A percentile compares a stretch with the other conserved stretches of the same genome.
Evolutionary conservation across 441 rosid genomes (phyloP).

Genomic region (Isatis lusitanica): DNA sequence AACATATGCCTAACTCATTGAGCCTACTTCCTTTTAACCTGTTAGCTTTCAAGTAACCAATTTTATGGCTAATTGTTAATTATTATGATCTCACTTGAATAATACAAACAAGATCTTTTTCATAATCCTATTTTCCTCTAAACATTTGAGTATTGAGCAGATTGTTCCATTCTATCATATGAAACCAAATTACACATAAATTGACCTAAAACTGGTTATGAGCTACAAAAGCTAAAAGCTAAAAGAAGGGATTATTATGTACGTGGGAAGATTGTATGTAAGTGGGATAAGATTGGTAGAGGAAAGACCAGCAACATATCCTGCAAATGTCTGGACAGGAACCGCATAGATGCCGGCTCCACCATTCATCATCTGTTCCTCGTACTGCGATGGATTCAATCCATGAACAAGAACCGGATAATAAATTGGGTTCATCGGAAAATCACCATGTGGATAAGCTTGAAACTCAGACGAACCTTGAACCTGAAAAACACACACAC

Average conservation of each 20-base stretch:
- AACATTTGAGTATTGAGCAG: no score
- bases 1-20: constrained; percentile 2
- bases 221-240: no score
- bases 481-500: constrained; percentile 34
- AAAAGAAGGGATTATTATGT: constrained; percentile 27
- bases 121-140: no score
- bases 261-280: constrained; percentile 72
- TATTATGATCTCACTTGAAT: no score
- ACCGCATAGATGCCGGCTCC: constrained; percentile 82
- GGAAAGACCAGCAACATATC: constrained; percentile 26
- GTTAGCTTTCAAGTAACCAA: no score
- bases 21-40: neutral
- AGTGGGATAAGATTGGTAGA: constrained; percentile 78
- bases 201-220: no score
- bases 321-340: constrained; percentile 46
- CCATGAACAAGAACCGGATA: no score
- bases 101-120: no score
- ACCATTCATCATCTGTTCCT: constrained; percentile 26
- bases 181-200: no score
- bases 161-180: no score
- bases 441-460: constrained; percentile 33
- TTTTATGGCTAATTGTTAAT: no score
- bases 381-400: no score
- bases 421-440: constrained; percentile 20
- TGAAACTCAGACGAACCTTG: constrained; percentile 43